These are phyloP conservation scores for Termitomyces sp. DNA, from an alignment of 768 basidiomycete genomes.

Conservation along the genomic window DNA sequence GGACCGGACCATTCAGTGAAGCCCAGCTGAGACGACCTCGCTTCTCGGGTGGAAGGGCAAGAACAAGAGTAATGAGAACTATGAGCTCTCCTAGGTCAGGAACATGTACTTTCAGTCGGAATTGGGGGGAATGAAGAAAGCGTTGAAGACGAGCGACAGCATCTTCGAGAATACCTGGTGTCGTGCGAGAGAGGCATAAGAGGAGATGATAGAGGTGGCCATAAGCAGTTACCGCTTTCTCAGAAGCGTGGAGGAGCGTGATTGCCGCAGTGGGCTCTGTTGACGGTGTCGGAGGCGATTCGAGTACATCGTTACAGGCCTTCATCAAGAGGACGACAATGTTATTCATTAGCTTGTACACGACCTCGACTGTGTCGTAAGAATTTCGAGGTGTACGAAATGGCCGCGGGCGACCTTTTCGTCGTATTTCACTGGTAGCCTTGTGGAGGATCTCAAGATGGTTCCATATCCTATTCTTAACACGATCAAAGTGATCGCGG, in stretches of 20 bases:
- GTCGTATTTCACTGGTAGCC: conserved; percentile 19
- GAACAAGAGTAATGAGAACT: conserved; percentile 34
- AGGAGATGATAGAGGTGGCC: conserved; percentile 43
- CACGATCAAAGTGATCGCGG: conserved; percentile 31
- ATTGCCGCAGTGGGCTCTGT: background rate
- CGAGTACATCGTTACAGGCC: conserved; percentile 35
- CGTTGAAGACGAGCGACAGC: conserved; percentile 25
- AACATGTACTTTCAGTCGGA: conserved; percentile 27
- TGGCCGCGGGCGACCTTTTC: conserved; percentile 8
- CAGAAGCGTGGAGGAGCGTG: conserved; percentile 35
- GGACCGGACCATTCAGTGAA: conserved; percentile 31
- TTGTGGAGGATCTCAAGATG: conserved; percentile 27
- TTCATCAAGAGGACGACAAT: conserved; percentile 42
- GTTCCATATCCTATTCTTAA: conserved; percentile 28
- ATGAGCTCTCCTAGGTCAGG: conserved; percentile 43
- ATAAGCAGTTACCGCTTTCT: conserved; percentile 41
- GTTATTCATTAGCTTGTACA: conserved; percentile 45
- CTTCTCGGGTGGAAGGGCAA: conserved; percentile 26
- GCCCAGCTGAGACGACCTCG: conserved; percentile 28
- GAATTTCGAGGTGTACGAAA: conserved; percentile 15
- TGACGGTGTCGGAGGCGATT: background rate
- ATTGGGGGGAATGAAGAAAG: conserved; percentile 26
- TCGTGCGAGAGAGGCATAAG: conserved; percentile 28
- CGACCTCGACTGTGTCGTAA: conserved; percentile 28
- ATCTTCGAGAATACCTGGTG: conserved; percentile 27